Evolutionary conservation across 1,284 basidiomycete species (phyloP), one percentile per base, ranked within the genome.

Genomic region (Apiotrichum gracile): DNA sequence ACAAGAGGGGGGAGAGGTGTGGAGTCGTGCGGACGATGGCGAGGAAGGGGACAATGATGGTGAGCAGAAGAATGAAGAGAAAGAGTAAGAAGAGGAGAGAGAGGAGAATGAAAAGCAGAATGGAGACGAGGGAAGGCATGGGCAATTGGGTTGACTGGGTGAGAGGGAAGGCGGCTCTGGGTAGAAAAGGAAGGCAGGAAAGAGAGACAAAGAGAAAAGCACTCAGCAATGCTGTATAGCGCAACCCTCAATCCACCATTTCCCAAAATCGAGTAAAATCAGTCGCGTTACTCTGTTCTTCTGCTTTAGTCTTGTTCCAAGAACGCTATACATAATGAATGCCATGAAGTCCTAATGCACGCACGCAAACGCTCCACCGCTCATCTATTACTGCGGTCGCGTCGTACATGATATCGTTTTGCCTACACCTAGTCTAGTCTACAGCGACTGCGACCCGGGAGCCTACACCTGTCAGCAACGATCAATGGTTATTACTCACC

Each of bases 281-380:
- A 47, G 35, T 27, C 46, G 16, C 35, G 46, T 47, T 37, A 14
- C 12, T 22, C 21, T 24, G 38, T 24, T 9, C 5, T 14, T 40
- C 8, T 21, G 21, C 7, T 8, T 21, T 24, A 13, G 6, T 10
- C 39, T 21, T 24, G 22, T 21, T 16, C 46, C 26, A 25, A 34
- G 42, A 26, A 50, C 44, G 41, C 35, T 34, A 50, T 50, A 50
- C 49, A 50, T 50, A 44, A 29, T 41, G 21, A 14, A 38, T 26
- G 13, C n/a, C n/a, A n/a, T n/a, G n/a, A n/a, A 26, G 13, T 14
- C 39, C 22, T 29, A 29, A n/a, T 43, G 41, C 41, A 43, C 37
- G 37, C 37, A n/a, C 37, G 39, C 41, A 6, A 17, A n/a, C 27
- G 26, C n/a, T 17, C 41, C 19, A 43, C 41, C 41, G n/a, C n/a